phyloP scores from a whole-genome alignment of 2,329 filamentous ascomycete genomes.

The Triangularia verruculosa region DNA sequence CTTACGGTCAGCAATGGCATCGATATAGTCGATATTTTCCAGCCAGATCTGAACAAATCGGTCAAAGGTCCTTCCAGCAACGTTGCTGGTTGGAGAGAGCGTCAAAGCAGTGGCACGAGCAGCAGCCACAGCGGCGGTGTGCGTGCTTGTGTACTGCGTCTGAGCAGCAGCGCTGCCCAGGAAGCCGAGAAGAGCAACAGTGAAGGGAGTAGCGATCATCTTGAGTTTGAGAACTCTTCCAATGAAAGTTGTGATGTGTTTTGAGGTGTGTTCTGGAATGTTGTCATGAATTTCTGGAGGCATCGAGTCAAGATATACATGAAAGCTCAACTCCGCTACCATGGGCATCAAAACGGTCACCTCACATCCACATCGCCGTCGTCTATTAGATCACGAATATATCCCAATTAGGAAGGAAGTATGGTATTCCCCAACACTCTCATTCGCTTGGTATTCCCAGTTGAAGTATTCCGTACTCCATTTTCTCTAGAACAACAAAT shows the following conservation, averaged over 20 bases:
- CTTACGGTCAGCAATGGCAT: slow-evolving; percentile 60
- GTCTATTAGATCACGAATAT: not conserved
- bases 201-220: not conserved
- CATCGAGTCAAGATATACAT: not conserved
- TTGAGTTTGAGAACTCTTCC: not conserved
- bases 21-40: slow-evolving; percentile 67
- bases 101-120: slow-evolving; percentile 61
- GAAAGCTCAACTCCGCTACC: not conserved
- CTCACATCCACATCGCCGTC: not conserved
- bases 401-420: not conserved
- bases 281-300: not conserved
- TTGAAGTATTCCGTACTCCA: not conserved
- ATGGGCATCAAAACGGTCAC: not conserved
- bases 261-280: not conserved
- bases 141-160: slow-evolving; percentile 49
- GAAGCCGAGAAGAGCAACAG: not conserved
- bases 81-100: slow-evolving; percentile 57
- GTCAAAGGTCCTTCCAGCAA: slow-evolving; percentile 70
- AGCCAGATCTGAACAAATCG: slow-evolving; percentile 72
- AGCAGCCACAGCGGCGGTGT: slow-evolving; percentile 40
- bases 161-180: slow-evolving; percentile 1
- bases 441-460: not conserved
- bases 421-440: not conserved
- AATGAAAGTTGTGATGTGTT: not conserved
- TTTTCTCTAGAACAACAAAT: not conserved